Evolutionary conservation across 2,329 filamentous ascomycete species (phyloP), one percentile per base, ranked within the genome.

Genomic region (Trichoderma breve): DNA sequence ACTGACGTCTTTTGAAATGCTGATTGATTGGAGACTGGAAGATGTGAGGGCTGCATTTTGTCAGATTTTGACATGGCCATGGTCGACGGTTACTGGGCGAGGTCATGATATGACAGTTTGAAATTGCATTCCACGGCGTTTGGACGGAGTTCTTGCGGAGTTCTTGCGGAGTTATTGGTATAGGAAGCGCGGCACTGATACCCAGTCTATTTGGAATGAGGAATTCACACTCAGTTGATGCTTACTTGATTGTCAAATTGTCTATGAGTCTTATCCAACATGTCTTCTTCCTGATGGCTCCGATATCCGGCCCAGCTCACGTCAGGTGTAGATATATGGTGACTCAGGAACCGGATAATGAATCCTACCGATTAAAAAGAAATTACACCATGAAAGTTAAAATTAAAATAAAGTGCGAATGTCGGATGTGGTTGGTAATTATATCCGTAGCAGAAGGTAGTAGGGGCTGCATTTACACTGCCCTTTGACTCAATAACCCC

Each of bases 181-280:
- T 60, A 63, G 51, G 63, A 66, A 58, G 68, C 51, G 61, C 51
- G 39, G 28, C 65, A 67, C 62, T 71, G 75, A 76, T 72, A 72
- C 67, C 67, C 71, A 26, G 15, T 32, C n/a, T 30, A 36, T 69
- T 61, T 51, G 8, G 30, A 30, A 61, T 53, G 28, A 47, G 21
- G 18, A 61, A 39, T 57, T 66, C 30, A 71, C 14, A 71, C 30
- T 32, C 6, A 68, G 24, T 14, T 15, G 26, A 55, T 24, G 47
- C 11, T 36, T 15, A 36, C 28, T 36, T 65, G 63, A 28, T 47
- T 43, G 34, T 32, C 26, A 28, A 43, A 28, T 47, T 43, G 34
- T 32, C 26, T 34, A 43, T 60, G 55, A 69, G 36, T 61, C 47
- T 39, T 60, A 34, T 47, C 26, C 39, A n/a, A 4, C n/a, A 21